Evolutionary conservation across 495 filamentous ascomycete species (phyloP), one percentile per base, ranked within the genome.

Genomic region (Copromyces sp.): DNA sequence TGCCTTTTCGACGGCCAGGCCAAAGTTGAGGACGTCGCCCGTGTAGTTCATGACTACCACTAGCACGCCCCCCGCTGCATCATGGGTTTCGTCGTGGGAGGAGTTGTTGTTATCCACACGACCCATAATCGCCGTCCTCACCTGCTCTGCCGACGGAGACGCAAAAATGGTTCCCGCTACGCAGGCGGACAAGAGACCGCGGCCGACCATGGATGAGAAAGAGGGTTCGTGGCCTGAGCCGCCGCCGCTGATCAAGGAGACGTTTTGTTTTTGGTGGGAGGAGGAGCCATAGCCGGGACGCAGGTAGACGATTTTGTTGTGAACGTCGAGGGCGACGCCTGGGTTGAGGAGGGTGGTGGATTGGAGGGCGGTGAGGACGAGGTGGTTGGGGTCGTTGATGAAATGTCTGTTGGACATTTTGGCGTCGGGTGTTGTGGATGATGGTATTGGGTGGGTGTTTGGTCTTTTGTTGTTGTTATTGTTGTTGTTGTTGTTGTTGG

Each of bases 131-230:
- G 90, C 92, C 71, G 86, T 86, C 70, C 93, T 88, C 69, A 99
- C 89, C 81, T 98, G 95, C 82, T 94, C 92, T 0, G 95, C 94
- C 7, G 87, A 89, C 1, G 95, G 95, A 20, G 88, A 92, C 8
- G 95, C 95, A 77, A 99, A 99, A 80, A 99, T 97, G 1, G 93
- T 94, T 2, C 95, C 95, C 0, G 94, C 93, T 11, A 97, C 94
- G 1, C 92, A 91, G 68, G 92, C 95, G 69, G 89, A 90, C 29
- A 98, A 88, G n/a, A 97, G 80, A 69, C 95, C 95, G 2, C 80
- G 76, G 16, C 88, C 88, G 42, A 90, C 88, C 75, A 89, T 86
- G 72, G 83, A 90, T 2, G 92, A 89, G 78, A 97, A 98, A 72
- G 91, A 91, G 39, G 95, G 95, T 78, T 99, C 95, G 77, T 99